Conservation (phyloP, 495 filamentous ascomycete genomes). For the Tuber aestivum region DNA sequence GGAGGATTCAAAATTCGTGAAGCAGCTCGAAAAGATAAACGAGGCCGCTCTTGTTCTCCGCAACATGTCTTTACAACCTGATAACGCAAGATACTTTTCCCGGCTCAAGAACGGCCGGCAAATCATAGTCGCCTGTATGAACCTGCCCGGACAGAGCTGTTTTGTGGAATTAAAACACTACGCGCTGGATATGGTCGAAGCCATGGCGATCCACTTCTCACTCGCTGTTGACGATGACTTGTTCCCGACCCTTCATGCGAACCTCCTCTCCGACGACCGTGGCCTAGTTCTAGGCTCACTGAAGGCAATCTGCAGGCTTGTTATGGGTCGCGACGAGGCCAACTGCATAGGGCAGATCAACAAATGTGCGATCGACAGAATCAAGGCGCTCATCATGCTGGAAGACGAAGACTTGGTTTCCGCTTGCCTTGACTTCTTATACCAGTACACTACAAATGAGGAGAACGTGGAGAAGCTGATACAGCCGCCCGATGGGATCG, state of each 20-base stretch:
- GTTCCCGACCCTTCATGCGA: slow-evolving; percentile 66
- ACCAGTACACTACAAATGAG: slow-evolving; percentile 81
- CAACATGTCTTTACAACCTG: slow-evolving; percentile 84
- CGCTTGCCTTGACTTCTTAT: slow-evolving; percentile 86
- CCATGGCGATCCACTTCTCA: slow-evolving; percentile 70
- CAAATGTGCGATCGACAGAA: slow-evolving; percentile 55
- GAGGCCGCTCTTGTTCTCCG: slow-evolving; percentile 83
- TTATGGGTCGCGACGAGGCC: slow-evolving; percentile 70
- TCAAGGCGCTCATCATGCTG: slow-evolving; percentile 74
- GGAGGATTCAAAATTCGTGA: slow-evolving; percentile 64
- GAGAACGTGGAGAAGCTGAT: slow-evolving; percentile 62
- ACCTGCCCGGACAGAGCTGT: slow-evolving; percentile 65
- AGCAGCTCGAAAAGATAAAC: slow-evolving; percentile 66
- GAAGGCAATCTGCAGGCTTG: slow-evolving; percentile 78
- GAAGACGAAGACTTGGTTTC: slow-evolving; percentile 87
- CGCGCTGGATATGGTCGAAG: slow-evolving; percentile 86
- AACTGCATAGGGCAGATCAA: slow-evolving; percentile 73
- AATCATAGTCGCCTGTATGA: slow-evolving; percentile 71
- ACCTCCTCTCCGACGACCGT: slow-evolving; percentile 68
- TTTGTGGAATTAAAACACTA: slow-evolving; percentile 85
- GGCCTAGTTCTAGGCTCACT: slow-evolving; percentile 80
- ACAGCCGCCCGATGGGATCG: slow-evolving; percentile 42
- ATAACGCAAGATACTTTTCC: slow-evolving; percentile 79
- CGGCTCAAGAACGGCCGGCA: slow-evolving; percentile 67
- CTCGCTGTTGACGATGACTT: slow-evolving; percentile 67